Percentiles rank a stretch among this genome's conserved stretches.
These are phyloP conservation scores for Agaricales sp. DNA, from an alignment of 1,284 basidiomycete genomes.

Conservation along the genomic window DNA sequence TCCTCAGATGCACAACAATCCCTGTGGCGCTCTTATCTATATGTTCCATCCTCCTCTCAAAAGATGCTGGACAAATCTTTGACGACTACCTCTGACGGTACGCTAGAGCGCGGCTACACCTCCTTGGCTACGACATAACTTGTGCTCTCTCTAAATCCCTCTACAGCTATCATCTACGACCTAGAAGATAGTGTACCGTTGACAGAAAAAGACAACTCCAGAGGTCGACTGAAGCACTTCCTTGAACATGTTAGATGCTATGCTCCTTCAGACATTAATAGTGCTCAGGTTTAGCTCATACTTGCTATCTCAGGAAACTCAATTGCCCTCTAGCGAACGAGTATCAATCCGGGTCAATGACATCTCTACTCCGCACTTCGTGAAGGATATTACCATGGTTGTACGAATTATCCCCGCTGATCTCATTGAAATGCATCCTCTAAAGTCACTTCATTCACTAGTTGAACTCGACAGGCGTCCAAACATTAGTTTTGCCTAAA, in stretches of 20 bases:
- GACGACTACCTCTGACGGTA: conserved; percentile 43
- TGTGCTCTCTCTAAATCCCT: neutral
- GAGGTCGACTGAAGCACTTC: conserved; percentile 47
- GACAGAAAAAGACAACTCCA: conserved; percentile 41
- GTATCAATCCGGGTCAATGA: conserved; percentile 74
- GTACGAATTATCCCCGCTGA: conserved; percentile 27
- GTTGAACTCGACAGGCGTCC: conserved; percentile 37
- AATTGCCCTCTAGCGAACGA: conserved; percentile 35
- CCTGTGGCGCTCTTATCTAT: conserved; percentile 53
- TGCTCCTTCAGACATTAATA: conserved; percentile 3
- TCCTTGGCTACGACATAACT: too few relatives aligned
- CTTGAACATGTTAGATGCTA: conserved; percentile 37
- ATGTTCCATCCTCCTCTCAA: conserved; percentile 70
- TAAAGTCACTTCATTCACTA: conserved; percentile 14
- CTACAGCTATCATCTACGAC: conserved; percentile 71
- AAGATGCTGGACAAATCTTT: conserved; percentile 77
- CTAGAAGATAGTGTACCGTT: conserved; percentile 78
- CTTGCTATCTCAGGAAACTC: conserved; percentile 15
- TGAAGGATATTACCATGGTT: conserved; percentile 56
- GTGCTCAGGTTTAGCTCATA: conserved; percentile 6
- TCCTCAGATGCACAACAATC: too few relatives aligned
- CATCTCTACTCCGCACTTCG: conserved; percentile 61
- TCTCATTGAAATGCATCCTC: conserved; percentile 2
- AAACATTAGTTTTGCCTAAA: conserved; percentile 70
- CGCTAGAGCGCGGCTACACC: too few relatives aligned